Conservation (phyloP, 768 basidiomycete species). For the Boletellus emodensis region DNA sequence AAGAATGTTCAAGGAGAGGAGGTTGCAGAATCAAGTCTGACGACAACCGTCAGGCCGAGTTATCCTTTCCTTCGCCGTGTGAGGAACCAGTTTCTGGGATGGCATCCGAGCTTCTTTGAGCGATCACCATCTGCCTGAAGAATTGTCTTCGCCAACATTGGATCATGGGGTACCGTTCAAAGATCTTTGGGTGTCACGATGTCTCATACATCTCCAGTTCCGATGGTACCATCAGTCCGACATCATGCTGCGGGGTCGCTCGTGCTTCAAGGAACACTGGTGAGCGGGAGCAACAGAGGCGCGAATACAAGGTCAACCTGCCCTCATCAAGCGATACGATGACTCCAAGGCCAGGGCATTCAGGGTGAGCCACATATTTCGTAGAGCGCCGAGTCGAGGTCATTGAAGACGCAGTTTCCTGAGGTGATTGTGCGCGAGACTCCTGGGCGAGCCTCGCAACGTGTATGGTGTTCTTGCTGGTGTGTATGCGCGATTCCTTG, state of each 20-base stretch:
- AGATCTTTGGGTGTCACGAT: background rate
- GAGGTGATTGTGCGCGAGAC: constrained; percentile 36
- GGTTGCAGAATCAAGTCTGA: background rate
- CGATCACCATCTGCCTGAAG: constrained; percentile 22
- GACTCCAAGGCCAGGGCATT: constrained; percentile 29
- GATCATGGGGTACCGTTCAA: constrained; percentile 32
- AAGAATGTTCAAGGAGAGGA: background rate
- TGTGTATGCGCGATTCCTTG: constrained; percentile 24
- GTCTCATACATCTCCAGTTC: constrained; percentile 34
- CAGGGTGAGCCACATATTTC: constrained; percentile 24
- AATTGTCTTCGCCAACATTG: constrained; percentile 18
- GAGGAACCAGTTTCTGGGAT: constrained; percentile 17
- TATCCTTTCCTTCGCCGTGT: background rate
- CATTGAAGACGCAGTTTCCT: constrained; percentile 43
- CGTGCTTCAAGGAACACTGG: constrained; percentile 42
- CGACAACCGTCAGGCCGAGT: background rate
- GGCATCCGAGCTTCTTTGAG: constrained; percentile 12
- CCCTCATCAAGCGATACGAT: constrained; percentile 45
- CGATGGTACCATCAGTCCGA: constrained; percentile 50
- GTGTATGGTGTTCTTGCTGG: constrained; percentile 33
- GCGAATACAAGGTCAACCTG: constrained; percentile 37
- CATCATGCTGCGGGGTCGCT: constrained; percentile 35
- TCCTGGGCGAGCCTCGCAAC: constrained; percentile 37
- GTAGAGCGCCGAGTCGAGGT: background rate
- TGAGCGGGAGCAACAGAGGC: constrained; percentile 44